Base-by-base conservation (phyloP, 495 filamentous ascomycete genomes). In the Bryoglossum gracile region DNA sequence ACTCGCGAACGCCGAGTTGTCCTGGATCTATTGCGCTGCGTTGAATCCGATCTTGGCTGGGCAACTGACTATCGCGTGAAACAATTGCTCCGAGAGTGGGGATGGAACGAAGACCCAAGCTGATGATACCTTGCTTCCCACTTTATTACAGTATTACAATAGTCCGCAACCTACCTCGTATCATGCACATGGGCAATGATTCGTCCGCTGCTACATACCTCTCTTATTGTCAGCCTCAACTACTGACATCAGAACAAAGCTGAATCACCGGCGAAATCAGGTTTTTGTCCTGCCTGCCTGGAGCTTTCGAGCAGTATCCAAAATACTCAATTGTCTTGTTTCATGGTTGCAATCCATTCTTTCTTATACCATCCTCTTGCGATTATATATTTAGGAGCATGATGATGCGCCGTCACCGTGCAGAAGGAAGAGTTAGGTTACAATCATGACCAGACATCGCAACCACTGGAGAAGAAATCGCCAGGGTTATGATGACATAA, bases 21-120 rank as follows among this genome's bases (percentile, higher is more conserved):
- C 14, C 46, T 81, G 42, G 65, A 69, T 13, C 61, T 81, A 32
- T 56, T 84, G 37, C 62, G 74, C n/a, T 73, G 70, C 21, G 74
- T 82, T 25, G 78, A 83, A 60, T 50, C 56, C 3, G 79, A 82
- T 51, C 64, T 76, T 10, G 80, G 78, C 17, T 82, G 79, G 80
- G 78, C 78, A 0, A 82, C 75, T 21, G 76, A 80, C 47, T 80
- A 83, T 56, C 71, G 79, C 30, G 73, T 77, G 8, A 62, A 72
- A 54, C 70, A 78, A 55, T 54, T 82, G 47, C 50, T 77, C 19
- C 67, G 74, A 52, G 71, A 81, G 49, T 84, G 79, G 79, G 65
- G 57, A 10, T 77, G 71, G 70, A 41, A 43, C 40, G 40, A 39
- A 22, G 53, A 51, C 9, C 37, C 11, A 38, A 39, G 5, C n/a